These are phyloP conservation scores for Scopulariopsis brevicaulis DNA, from an alignment of 2,329 filamentous ascomycete species.

Conservation along the genomic window DNA sequence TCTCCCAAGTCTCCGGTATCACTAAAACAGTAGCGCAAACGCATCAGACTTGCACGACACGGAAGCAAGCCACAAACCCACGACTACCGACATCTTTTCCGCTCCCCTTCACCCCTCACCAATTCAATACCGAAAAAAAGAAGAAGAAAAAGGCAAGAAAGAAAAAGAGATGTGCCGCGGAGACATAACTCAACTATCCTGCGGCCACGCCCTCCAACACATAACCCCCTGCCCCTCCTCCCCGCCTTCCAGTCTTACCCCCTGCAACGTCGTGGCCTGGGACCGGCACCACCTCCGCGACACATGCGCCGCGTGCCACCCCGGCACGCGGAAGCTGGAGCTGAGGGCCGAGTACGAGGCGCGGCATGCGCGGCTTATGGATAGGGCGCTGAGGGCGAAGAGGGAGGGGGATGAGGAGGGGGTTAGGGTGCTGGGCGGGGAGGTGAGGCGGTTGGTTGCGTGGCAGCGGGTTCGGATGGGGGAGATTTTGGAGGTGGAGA, in stretches of 20 bases:
- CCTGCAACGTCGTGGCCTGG: conserved; percentile 2
- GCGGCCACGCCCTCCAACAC: conserved; percentile 13
- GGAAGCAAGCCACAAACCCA: too few relatives aligned
- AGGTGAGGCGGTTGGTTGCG: conserved; percentile 12
- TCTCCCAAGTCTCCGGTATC: too few relatives aligned
- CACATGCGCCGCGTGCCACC: conserved; percentile 25
- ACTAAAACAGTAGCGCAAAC: too few relatives aligned
- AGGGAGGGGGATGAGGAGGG: conserved; percentile 9
- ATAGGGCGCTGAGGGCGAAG: conserved; percentile 14
- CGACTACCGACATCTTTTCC: not conserved
- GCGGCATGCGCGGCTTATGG: conserved; percentile 14
- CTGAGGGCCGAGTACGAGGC: conserved; percentile 14
- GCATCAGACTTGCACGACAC: too few relatives aligned
- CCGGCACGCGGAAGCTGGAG: conserved; percentile 10
- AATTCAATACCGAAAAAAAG: too few relatives aligned
- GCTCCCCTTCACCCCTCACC: not conserved
- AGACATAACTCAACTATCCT: conserved; percentile 12
- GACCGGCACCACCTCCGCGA: conserved; percentile 16
- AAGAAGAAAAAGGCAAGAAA: too few relatives aligned
- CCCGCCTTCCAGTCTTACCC: conserved; percentile 2
- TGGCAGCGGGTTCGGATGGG: conserved; percentile 10
- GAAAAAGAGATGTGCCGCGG: conserved; percentile 12
- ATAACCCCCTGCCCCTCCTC: conserved; percentile 7
- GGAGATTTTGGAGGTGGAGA: conserved; percentile 12
- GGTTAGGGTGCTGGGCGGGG: conserved; percentile 12